Evolutionary conservation across 768 basidiomycete genomes (phyloP).

Genomic region (Boletus subcaerulescens): DNA sequence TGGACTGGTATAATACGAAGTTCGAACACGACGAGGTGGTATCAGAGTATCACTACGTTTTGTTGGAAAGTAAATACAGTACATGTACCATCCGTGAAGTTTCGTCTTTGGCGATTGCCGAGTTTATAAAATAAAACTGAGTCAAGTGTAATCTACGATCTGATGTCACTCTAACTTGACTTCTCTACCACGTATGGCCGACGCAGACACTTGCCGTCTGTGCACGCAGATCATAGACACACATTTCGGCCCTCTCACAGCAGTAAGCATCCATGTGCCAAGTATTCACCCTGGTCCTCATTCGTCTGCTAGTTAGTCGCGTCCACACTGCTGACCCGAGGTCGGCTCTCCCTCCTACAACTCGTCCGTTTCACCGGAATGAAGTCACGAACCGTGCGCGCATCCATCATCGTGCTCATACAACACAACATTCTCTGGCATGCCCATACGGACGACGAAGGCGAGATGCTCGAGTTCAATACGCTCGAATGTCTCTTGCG

Average conservation of each 20-base stretch:
- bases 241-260: conserved; percentile 63
- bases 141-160: neutral
- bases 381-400: conserved; percentile 65
- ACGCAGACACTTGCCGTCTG: conserved; percentile 56
- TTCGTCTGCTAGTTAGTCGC: conserved; percentile 57
- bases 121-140: neutral
- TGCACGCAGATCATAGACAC: conserved; percentile 61
- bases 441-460: conserved; percentile 64
- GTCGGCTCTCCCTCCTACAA: conserved; percentile 72
- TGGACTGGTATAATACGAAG: neutral
- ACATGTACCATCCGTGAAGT: conserved; percentile 1
- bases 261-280: conserved; percentile 43
- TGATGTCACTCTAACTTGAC: conserved; percentile 11
- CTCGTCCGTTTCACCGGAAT: conserved; percentile 67
- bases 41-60: neutral
- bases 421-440: conserved; percentile 95
- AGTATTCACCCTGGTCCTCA: neutral
- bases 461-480: conserved; percentile 79
- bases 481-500: conserved; percentile 79
- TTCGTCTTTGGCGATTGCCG: conserved; percentile 3
- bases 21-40: neutral
- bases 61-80: conserved; percentile 13
- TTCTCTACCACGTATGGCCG: conserved; percentile 46
- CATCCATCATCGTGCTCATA: conserved; percentile 71
- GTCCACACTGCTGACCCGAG: conserved; percentile 70